Base-by-base conservation (phyloP, 306 rosid species). In the Abrus pulchellus region DNA sequence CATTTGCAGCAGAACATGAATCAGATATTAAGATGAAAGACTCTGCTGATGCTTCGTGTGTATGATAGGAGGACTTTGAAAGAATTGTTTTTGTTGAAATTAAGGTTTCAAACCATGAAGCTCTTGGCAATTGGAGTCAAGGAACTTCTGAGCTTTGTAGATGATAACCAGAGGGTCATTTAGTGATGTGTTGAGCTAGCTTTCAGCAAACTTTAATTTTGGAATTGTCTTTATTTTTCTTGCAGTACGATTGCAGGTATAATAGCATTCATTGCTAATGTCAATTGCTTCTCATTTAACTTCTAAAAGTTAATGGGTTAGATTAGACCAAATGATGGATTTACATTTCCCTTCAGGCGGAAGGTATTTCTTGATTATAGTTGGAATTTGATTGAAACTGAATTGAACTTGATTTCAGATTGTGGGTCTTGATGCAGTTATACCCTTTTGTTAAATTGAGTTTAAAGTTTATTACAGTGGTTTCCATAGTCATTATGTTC, bases 1-100 rank as follows among this genome's bases (percentile, higher is more conserved):
- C 94, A 68, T 94, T 93, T 86, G 97, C 97, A 10, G 87, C 92
- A 8, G 88, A 89, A 80, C 86, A 76, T 82, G 92, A 86, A 65
- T 84, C 87, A 66, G 76, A 75, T 77, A 84, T 85, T 76, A 90
- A 84, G 71, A 66, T 82, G 60, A 85, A 85, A 72, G 55, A 3
- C 45, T 65, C 85, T n/a, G 9, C 70, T 59, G 75, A 69, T 34
- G 54, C 62, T 68, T 59, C 79, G 7, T 32, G 30, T 62, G 27
- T 62, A 63, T 62, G 47, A 54, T 56, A 13, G 44, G 9, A 61
- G 61, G 76, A 36, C 88, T 76, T 40, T 68, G 63, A 55, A 57
- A 77, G 73, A 83, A 62, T 79, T 61, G 57, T 70, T 20, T 57
- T 62, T 44, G 55, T 32, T 67, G 52, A 45, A 68, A 14, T 43